Conservation (phyloP, 129 eudicot genomes). For the Sambucus nigra region DNA sequence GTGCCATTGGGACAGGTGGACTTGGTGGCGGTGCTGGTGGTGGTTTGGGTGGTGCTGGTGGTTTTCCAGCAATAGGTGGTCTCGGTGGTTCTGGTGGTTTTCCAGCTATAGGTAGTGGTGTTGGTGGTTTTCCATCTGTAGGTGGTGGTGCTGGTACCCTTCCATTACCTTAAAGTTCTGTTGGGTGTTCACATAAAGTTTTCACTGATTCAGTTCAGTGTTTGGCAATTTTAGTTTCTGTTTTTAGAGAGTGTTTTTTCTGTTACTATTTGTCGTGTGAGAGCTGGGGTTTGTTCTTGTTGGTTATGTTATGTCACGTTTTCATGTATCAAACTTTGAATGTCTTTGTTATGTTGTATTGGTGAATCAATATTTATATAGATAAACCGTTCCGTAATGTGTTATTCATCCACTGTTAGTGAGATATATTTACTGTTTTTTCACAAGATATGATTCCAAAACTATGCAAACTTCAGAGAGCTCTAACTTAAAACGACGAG, state of each 20-base stretch:
- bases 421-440: too few relatives aligned
- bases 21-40: slow-evolving; percentile 32
- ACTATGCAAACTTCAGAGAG: too few relatives aligned
- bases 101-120: slow-evolving; percentile 1
- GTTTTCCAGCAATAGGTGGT: slow-evolving; percentile 4
- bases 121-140: background rate
- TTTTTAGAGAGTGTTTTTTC: background rate
- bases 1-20: slow-evolving; percentile 31
- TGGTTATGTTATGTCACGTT: background rate
- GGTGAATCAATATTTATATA: background rate
- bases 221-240: background rate
- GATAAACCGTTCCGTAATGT: too few relatives aligned
- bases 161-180: slow-evolving; percentile 29
- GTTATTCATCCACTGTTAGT: too few relatives aligned
- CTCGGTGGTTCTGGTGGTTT: slow-evolving; percentile 3
- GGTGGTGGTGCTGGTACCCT: slow-evolving; percentile 21
- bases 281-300: background rate
- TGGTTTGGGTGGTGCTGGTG: slow-evolving; percentile 10
- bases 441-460: too few relatives aligned
- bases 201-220: too few relatives aligned
- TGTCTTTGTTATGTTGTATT: background rate
- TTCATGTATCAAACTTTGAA: background rate
- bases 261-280: background rate
- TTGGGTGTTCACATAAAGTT: slow-evolving; percentile 6
- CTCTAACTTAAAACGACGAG: too few relatives aligned